Evolutionary conservation across 345 rosid species (phyloP).

Genomic region (Rhodamnia rubescens): DNA sequence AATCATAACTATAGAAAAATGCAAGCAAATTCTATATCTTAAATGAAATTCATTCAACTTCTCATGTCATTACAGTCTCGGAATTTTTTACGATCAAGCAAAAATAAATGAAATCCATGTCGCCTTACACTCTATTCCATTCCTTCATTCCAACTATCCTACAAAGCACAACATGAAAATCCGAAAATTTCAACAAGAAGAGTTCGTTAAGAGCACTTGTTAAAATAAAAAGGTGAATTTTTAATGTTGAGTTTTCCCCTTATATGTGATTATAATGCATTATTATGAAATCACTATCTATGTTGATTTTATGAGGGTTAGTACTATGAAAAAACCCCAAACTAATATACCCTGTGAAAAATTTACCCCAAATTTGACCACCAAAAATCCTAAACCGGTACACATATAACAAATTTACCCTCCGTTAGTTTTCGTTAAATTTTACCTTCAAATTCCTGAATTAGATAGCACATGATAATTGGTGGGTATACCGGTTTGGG

Average conservation of each 20-base stretch:
- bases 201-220: not conserved
- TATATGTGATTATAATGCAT: not conserved
- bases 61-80: not conserved
- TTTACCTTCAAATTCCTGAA: too few species aligned
- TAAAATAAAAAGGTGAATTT: not conserved
- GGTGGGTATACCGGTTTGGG: too few species aligned
- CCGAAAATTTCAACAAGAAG: not conserved
- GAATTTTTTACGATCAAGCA: not conserved
- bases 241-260: not conserved
- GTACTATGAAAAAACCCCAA: too few species aligned
- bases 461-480: too few species aligned
- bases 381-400: too few species aligned
- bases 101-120: not conserved
- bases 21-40: not conserved
- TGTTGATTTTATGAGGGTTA: not conserved
- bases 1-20: not conserved
- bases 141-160: not conserved
- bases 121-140: not conserved
- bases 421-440: too few species aligned
- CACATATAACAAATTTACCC: too few species aligned
- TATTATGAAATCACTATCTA: not conserved
- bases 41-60: not conserved
- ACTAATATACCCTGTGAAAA: too few species aligned
- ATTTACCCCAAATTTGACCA: too few species aligned
- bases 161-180: not conserved